Base-by-base conservation (phyloP, 768 basidiomycete genomes). In the Panus rudis region DNA sequence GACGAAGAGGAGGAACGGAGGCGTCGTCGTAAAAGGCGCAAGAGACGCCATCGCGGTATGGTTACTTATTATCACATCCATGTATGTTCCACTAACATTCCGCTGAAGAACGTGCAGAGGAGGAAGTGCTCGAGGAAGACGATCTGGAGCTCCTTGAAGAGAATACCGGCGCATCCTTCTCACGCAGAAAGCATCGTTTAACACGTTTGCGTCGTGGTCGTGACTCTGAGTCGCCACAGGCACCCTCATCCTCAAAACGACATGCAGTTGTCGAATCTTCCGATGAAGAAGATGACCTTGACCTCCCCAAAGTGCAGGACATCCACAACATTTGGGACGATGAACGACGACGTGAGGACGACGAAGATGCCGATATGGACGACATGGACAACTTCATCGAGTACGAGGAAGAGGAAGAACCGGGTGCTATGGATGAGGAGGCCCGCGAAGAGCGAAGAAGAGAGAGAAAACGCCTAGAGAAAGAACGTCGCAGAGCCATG, bases 321-420 rank as follows among this genome's bases (percentile, higher is more conserved):
- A 78, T 78, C 44, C 80, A 82, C 56, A 78, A 61, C 51, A 84
- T 92, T 43, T 97, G 92, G 82, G 90, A 93, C 52, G 92, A 92
- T 55, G 81, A 84, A 55, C 59, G 71, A 60, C 59, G 53, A 26
- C 58, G 67, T 37, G 73, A 73, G 30, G 75, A 75, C 48, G 82
- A 85, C 8, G 68, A 67, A 41, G 88, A 90, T 32, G 53, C 48
- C 40, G 85, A 83, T 41, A 78, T 87, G 47, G 88, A 86, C 55
- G 80, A 79, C 56, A 76, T 86, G 70, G 79, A 77, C 38, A 80
- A 82, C 54, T 84, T 84, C 56, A 84, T 84, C 50, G 82, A 84
- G 34, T 84, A 87, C 47, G 80, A 85, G 27, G 83, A 84, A 22
- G 86, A 85, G 27, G 81, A 82, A 19, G 84, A 70, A 53, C 67